A percentile compares a stretch with the other conserved stretches of the same genome.
These are phyloP conservation scores for Torrubiella hemipterigena DNA, from an alignment of 2,329 filamentous ascomycete species.

Conservation along the genomic window DNA sequence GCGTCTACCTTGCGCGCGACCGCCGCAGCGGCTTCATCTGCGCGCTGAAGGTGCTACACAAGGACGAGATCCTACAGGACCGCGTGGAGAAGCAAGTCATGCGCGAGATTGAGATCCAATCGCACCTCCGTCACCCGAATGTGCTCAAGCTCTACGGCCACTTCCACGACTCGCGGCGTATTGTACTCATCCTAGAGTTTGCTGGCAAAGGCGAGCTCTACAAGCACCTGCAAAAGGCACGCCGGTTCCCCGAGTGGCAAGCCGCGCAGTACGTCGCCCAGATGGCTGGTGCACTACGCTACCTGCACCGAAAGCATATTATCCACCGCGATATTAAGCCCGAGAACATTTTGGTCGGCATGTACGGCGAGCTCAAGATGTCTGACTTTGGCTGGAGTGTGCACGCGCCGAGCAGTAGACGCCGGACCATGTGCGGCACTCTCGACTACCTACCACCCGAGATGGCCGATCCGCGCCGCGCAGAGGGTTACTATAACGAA, in stretches of 20 bases:
- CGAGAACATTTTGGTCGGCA: conserved; percentile 20
- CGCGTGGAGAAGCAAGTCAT: conserved; percentile 74
- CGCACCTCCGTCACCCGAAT: conserved; percentile 74
- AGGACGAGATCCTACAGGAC: conserved; percentile 65
- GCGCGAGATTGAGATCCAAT: conserved; percentile 81
- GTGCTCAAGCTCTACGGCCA: conserved; percentile 73
- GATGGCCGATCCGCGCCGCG: conserved; percentile 11
- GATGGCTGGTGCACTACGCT: conserved; percentile 74
- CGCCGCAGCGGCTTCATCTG: conserved; percentile 70
- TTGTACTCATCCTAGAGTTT: conserved; percentile 79
- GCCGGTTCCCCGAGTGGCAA: conserved; percentile 73
- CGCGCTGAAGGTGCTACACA: conserved; percentile 76
- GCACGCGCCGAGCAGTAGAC: conserved; percentile 12
- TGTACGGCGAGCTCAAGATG: conserved; percentile 16
- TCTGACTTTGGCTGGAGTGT: conserved; percentile 18
- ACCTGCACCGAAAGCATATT: conserved; percentile 81
- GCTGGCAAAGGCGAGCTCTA: conserved; percentile 78
- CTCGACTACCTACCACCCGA: conserved; percentile 17
- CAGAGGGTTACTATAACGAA: conserved; percentile 7
- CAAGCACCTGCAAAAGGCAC: conserved; percentile 69
- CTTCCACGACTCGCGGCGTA: conserved; percentile 79
- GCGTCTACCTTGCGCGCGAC: conserved; percentile 75
- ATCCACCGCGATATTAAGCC: conserved; percentile 76
- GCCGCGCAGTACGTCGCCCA: conserved; percentile 79
- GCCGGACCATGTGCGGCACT: conserved; percentile 14